These are phyloP conservation scores for Falciphora oryzae DNA, from an alignment of 2,329 filamentous ascomycete species.

Conservation along the genomic window DNA sequence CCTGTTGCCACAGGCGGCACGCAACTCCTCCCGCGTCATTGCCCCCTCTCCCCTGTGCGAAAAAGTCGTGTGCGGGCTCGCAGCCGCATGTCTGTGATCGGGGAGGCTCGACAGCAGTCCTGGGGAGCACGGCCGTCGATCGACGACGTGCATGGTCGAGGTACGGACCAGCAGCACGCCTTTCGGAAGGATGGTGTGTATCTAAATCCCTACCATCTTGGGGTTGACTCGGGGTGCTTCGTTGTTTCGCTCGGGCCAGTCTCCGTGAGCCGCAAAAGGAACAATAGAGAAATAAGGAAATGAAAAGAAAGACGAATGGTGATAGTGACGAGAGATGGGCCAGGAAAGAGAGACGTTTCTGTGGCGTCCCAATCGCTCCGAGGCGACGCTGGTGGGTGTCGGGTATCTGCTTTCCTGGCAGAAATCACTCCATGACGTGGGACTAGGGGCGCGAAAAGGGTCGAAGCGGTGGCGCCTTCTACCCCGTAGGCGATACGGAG, in stretches of 20 bases:
- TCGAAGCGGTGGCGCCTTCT: constrained; percentile 6
- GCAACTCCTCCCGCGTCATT: neutral
- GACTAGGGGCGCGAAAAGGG: constrained; percentile 1
- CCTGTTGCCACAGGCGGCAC: neutral
- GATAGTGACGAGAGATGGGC: neutral
- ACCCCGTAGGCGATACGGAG: neutral
- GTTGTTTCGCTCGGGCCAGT: neutral
- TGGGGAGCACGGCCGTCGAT: neutral
- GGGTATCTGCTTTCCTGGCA: neutral
- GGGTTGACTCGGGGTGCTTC: neutral
- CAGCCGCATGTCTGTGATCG: neutral
- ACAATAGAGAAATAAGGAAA: neutral
- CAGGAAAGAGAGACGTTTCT: neutral
- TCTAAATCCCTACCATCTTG: neutral
- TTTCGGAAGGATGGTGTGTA: neutral
- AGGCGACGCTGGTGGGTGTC: neutral
- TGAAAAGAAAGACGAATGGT: neutral
- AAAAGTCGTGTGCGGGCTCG: neutral
- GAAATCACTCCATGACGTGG: constrained; percentile 4
- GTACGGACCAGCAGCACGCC: neutral
- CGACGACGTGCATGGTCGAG: neutral
- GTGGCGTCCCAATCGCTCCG: neutral
- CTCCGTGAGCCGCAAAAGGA: neutral
- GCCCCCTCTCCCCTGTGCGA: neutral
- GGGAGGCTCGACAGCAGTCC: neutral